Percentiles rank a stretch among this genome's conserved stretches.
phyloP scores from a whole-genome alignment of 192 early-diverging fungal species.

The Rhizophlyctis rosea region DNA sequence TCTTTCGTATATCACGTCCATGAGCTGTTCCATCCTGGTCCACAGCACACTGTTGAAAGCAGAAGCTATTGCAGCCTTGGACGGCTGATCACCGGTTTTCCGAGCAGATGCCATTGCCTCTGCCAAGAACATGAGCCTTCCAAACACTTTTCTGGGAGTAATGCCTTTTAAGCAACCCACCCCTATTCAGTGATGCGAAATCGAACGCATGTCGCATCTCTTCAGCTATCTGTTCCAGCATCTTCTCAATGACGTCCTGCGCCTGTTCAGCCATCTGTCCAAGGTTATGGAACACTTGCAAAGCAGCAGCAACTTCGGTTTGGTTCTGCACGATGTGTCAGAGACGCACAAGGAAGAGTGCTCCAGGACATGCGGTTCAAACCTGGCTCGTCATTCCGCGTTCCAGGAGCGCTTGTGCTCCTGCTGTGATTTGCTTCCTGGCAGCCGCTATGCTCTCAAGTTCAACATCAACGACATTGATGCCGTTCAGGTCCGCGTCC shows the following conservation, averaged over 20 bases:
- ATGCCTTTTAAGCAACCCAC: too few relatives aligned
- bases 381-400: slow-evolving; percentile 37
- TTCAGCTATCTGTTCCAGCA: slow-evolving; percentile 28
- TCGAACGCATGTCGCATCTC: slow-evolving; percentile 38
- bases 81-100: background rate
- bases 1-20: slow-evolving; percentile 42
- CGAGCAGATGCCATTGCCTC: too few relatives aligned
- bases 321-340: slow-evolving; percentile 36
- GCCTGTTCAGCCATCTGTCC: slow-evolving; percentile 26
- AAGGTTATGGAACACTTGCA: slow-evolving; percentile 49
- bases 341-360: background rate
- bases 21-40: slow-evolving; percentile 41
- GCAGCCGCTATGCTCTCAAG: slow-evolving; percentile 42
- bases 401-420: slow-evolving; percentile 43
- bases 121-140: too few relatives aligned
- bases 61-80: background rate
- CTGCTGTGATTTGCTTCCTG: slow-evolving; percentile 38
- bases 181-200: slow-evolving; percentile 34
- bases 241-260: slow-evolving; percentile 27
- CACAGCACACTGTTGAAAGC: slow-evolving; percentile 27
- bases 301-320: slow-evolving; percentile 38
- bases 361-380: background rate
- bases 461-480: slow-evolving; percentile 61
- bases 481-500: slow-evolving; percentile 62
- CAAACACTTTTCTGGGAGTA: too few relatives aligned